Evolutionary conservation across 2,329 filamentous ascomycete genomes (phyloP), one percentile per base, ranked within the genome.

Genomic region (Penicillium brasilianum): DNA sequence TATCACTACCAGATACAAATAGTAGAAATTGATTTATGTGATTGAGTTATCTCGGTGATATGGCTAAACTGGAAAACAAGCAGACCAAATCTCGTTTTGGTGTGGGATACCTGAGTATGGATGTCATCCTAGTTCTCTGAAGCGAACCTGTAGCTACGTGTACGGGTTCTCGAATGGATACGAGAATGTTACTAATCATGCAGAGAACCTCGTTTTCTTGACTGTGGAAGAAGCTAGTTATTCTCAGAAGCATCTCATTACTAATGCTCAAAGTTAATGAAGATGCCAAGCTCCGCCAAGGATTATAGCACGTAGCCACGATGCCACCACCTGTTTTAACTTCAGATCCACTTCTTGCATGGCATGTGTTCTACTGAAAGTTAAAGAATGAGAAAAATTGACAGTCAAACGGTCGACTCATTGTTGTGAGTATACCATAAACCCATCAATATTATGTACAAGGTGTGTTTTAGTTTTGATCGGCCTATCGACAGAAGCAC

Each of bases 401-500:
- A n/a, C 8, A n/a, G 2, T 9, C 14, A n/a, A 5, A 30, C 14
- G 20, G 9, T 30, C 7, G 36, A 48, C 30, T 28, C 20, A 39
- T 28, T 4, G 37, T 22, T 4, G 20, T 28, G 30, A 37, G 54
- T 48, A 32, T 14, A 50, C 20, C 28, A 50, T 50, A 32, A 11
- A 32, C 3, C 9, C 28, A 14, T 55, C 28, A 48, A 48, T 20
- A 60, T 32, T 61, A 57, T 58, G 49, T 64, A 60, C 58, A 59
- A 32, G 44, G 39, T 49, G 20, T 54, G 32, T 41, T 49, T 30
- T 50, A 11, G 37, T 41, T 49, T 30, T 41, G n/a, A 14, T 18
- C 28, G 16, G 20, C 34, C 18, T 58, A 36, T 60, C 28, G 32
- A 52, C 48, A 59, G 37, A 57, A 30, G 10, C 16, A 34, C 46